phyloP scores from a whole-genome alignment of 192 early-diverging fungal species.

The Coemansia sp. region DNA sequence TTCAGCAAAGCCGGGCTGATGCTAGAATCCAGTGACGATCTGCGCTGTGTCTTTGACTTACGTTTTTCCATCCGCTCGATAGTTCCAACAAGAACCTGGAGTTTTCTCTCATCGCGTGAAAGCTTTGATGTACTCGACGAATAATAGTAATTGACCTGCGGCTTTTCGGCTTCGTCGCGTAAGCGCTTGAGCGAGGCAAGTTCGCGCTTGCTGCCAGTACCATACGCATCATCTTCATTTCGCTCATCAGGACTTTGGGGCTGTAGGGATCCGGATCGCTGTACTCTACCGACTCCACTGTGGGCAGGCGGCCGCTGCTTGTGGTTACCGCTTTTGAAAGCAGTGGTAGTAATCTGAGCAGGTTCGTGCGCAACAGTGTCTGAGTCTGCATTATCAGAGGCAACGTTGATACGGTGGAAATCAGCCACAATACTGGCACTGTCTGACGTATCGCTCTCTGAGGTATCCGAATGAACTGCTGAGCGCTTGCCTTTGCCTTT shows the following conservation, averaged over 20 bases:
- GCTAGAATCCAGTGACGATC: slow-evolving; percentile 7
- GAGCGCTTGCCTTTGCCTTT: slow-evolving; percentile 25
- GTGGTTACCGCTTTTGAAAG: not conserved
- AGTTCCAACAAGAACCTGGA: slow-evolving; percentile 62
- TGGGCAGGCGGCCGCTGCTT: not conserved
- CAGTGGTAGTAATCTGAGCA: not conserved
- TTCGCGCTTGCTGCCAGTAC: slow-evolving; percentile 23
- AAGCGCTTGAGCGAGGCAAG: slow-evolving; percentile 27
- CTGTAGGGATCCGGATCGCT: slow-evolving; percentile 2
- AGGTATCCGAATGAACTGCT: not conserved
- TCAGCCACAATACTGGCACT: not conserved
- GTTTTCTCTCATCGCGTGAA: slow-evolving; percentile 69
- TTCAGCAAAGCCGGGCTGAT: not conserved
- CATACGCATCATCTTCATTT: not conserved
- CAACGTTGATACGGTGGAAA: not conserved
- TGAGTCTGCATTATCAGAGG: not conserved
- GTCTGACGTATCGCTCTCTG: not conserved
- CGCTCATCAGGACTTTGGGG: slow-evolving; percentile 4
- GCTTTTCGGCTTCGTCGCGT: slow-evolving; percentile 45
- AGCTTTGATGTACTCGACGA: slow-evolving; percentile 50
- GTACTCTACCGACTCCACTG: not conserved
- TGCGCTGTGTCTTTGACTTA: slow-evolving; percentile 39
- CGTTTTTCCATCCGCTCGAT: slow-evolving; percentile 65
- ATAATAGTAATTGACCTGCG: slow-evolving; percentile 48
- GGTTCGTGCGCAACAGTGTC: not conserved